A percentile compares a stretch with the other conserved stretches of the same genome.
phyloP scores from a whole-genome alignment of 805 yeast species.

The Saturnispora zaruensis region DNA sequence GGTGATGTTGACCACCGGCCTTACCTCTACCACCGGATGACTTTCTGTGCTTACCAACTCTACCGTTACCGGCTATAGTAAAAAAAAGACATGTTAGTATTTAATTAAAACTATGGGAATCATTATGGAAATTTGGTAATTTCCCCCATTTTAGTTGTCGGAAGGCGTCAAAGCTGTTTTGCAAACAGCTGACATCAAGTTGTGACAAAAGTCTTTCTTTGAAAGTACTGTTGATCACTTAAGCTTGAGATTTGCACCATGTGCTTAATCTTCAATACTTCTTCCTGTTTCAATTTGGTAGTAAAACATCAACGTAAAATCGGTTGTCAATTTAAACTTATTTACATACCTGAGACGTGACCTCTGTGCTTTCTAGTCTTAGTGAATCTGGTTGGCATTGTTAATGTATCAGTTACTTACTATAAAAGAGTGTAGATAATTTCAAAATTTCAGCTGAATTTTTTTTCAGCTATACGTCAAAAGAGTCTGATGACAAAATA shows the following conservation, averaged over 20 bases:
- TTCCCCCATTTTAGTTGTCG: slow-evolving; percentile 7
- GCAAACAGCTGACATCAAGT: not conserved
- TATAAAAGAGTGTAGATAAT: not conserved
- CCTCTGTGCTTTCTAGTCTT: slow-evolving; percentile 99
- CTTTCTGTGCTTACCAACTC: slow-evolving; percentile 99
- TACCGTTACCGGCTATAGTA: slow-evolving; percentile 95
- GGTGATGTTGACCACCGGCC: slow-evolving; percentile 99
- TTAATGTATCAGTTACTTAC: slow-evolving; percentile 14
- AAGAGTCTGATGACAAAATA: not conserved
- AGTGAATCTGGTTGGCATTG: slow-evolving; percentile 98
- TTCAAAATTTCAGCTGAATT: not conserved
- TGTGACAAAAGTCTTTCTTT: not conserved
- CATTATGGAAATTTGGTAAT: slow-evolving; percentile 7
- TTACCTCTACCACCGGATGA: slow-evolving; percentile 99
- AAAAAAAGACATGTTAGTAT: slow-evolving; percentile 15
- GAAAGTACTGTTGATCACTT: not conserved
- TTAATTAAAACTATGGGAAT: slow-evolving; percentile 5
- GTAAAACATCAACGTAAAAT: not conserved
- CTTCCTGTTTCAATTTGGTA: slow-evolving; percentile 1
- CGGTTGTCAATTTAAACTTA: not conserved
- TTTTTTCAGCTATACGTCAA: not conserved
- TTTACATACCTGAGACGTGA: slow-evolving; percentile 94
- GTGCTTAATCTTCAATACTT: not conserved
- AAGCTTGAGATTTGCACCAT: not conserved
- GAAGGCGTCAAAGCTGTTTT: not conserved